Conservation (phyloP, 257 asterid species). For the Solanum medicagineum region DNA sequence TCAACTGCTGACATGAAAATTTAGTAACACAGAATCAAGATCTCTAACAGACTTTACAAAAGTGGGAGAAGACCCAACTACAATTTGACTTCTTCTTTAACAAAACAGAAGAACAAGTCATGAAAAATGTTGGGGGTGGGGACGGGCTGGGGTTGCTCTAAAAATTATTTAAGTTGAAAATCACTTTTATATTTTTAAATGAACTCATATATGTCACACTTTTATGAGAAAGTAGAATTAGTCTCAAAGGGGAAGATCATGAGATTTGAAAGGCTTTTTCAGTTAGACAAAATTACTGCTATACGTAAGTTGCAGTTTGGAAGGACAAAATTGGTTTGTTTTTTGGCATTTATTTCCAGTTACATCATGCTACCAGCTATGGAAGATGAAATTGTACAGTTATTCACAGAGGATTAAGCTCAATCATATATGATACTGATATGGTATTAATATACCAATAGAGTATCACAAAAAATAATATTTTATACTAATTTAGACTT, state of each 20-base stretch:
- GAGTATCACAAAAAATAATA: too few species aligned
- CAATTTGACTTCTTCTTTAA: not conserved
- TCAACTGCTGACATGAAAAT: not conserved
- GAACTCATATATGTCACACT: not conserved
- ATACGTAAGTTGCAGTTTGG: not conserved
- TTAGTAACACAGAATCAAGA: not conserved
- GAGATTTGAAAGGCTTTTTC: not conserved
- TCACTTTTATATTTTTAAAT: not conserved
- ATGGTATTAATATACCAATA: too few species aligned
- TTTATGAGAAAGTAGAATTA: not conserved
- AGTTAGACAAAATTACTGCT: not conserved
- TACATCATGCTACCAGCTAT: not conserved
- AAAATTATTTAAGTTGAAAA: not conserved
- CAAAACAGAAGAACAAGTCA: not conserved
- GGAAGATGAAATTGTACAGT: too few species aligned
- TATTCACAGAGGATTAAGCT: too few species aligned
- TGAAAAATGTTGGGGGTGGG: not conserved
- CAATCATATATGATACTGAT: too few species aligned
- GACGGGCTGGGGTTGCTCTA: too few species aligned
- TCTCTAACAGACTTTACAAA: not conserved
- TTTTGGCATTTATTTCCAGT: not conserved
- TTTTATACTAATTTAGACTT: too few species aligned
- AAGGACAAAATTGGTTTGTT: not conserved
- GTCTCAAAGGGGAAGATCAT: not conserved
- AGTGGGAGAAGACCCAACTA: not conserved